These are phyloP conservation scores for Terana coerulea DNA, from an alignment of 768 basidiomycete species.

Conservation along the genomic window DNA sequence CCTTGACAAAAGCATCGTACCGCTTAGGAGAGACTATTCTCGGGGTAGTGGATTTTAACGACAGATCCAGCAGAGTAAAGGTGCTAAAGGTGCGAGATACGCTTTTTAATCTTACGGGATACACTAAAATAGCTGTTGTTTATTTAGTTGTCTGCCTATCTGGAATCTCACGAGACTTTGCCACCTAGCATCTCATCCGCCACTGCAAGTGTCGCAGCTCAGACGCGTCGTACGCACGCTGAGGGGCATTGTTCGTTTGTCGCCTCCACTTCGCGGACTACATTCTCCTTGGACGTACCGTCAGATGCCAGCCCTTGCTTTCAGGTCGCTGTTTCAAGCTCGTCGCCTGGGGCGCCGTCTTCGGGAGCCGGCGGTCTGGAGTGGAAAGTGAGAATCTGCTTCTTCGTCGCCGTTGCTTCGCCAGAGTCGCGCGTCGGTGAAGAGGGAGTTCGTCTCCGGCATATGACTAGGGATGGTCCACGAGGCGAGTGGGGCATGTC, in stretches of 20 bases:
- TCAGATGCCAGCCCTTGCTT: constrained; percentile 89
- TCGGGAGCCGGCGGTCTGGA: constrained; percentile 65
- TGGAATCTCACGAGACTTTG: constrained; percentile 85
- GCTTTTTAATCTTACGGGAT: neutral
- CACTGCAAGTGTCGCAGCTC: constrained; percentile 37
- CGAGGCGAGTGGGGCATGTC: constrained; percentile 70
- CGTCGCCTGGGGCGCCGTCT: constrained; percentile 16
- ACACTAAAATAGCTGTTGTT: neutral
- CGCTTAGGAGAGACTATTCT: constrained; percentile 89
- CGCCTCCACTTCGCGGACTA: constrained; percentile 66
- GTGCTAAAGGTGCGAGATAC: constrained; percentile 68
- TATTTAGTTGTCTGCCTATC: constrained; percentile 76
- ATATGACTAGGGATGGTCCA: constrained; percentile 52
- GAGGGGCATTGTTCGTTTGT: constrained; percentile 82
- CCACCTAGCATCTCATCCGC: constrained; percentile 53
- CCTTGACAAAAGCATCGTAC: constrained; percentile 89
- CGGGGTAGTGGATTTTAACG: constrained; percentile 87
- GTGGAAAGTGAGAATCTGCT: constrained; percentile 85
- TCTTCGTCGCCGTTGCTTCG: constrained; percentile 74
- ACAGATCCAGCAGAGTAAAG: constrained; percentile 58
- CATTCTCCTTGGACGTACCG: constrained; percentile 90
- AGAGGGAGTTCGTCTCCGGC: constrained; percentile 51
- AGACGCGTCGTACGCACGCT: constrained; percentile 74
- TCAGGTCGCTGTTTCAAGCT: constrained; percentile 48
- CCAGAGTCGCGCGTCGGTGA: constrained; percentile 41